Evolutionary conservation across 306 rosid species (phyloP).

Genomic region (Betula pendula): DNA sequence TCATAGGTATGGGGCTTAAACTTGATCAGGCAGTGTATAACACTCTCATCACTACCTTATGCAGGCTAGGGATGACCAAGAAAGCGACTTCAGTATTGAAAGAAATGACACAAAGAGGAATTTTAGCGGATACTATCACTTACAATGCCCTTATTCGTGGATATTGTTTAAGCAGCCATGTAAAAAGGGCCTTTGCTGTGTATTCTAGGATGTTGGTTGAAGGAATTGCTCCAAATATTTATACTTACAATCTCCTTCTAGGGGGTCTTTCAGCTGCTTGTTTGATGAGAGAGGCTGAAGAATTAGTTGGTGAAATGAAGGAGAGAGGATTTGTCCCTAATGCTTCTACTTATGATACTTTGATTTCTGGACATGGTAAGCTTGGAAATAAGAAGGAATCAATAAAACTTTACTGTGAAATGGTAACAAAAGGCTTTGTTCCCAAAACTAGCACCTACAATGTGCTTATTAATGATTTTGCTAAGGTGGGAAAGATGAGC

Average conservation of each 20-base stretch:
- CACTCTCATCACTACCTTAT: slow-evolving; percentile 60
- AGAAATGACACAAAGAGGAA: slow-evolving; percentile 60
- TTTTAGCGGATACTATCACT: slow-evolving; percentile 58
- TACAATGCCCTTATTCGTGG: slow-evolving; percentile 78
- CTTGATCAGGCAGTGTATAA: slow-evolving; percentile 59
- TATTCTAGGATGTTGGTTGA: slow-evolving; percentile 57
- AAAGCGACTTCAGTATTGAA: slow-evolving; percentile 64
- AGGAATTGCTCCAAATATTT: slow-evolving; percentile 70
- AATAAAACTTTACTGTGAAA: slow-evolving; percentile 72
- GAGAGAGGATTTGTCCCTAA: slow-evolving; percentile 63
- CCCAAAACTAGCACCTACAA: slow-evolving; percentile 77
- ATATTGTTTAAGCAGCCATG: slow-evolving; percentile 63
- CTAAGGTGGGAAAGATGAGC: slow-evolving; percentile 76
- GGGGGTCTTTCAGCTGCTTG: slow-evolving; percentile 67
- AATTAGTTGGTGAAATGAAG: slow-evolving; percentile 61
- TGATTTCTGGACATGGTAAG: slow-evolving; percentile 78
- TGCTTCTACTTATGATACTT: slow-evolving; percentile 70
- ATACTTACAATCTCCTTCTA: slow-evolving; percentile 67
- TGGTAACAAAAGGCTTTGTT: slow-evolving; percentile 74
- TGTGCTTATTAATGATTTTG: slow-evolving; percentile 77
- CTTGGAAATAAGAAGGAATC: slow-evolving; percentile 65
- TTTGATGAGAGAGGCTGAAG: slow-evolving; percentile 64
- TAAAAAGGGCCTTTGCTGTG: slow-evolving; percentile 58
- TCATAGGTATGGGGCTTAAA: slow-evolving; percentile 63
- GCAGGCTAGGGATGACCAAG: slow-evolving; percentile 82